Conservation (phyloP, 202 grass and related monocot genomes). For the Carex sylvatica region DNA sequence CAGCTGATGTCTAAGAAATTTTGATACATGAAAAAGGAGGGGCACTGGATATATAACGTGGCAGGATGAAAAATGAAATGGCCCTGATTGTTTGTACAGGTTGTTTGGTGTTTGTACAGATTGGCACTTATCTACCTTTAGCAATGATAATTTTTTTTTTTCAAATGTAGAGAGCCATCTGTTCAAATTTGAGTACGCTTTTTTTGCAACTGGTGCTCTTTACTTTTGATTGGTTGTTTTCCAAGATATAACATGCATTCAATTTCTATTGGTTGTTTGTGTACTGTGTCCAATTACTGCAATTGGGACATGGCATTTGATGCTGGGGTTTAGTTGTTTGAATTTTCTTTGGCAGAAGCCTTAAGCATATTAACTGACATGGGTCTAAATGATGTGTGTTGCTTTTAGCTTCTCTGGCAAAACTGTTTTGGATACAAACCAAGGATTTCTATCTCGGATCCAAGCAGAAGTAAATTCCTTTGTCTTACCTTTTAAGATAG, state of each 20-base stretch:
- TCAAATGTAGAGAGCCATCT: conserved; percentile 17
- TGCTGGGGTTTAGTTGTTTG: background rate
- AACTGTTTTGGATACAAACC: too few species aligned
- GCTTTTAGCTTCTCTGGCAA: too few species aligned
- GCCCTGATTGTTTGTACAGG: conserved; percentile 23
- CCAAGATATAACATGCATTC: background rate
- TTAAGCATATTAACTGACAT: too few species aligned
- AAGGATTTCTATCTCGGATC: too few species aligned
- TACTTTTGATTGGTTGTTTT: conserved; percentile 2
- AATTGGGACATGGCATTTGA: background rate
- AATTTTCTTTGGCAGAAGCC: too few species aligned
- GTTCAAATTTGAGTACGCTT: background rate
- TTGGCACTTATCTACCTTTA: conserved; percentile 10
- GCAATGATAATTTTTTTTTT: background rate
- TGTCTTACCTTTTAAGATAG: too few species aligned
- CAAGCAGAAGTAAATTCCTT: too few species aligned
- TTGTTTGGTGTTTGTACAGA: conserved; percentile 16
- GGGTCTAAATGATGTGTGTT: too few species aligned
- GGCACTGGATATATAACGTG: background rate
- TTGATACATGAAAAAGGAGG: background rate
- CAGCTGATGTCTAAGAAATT: conserved; percentile 29
- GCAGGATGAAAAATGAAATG: background rate
- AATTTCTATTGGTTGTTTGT: background rate
- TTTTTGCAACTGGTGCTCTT: background rate
- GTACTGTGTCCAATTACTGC: background rate